Evolutionary conservation across 352 stramenopile genomes (phyloP), one percentile per base, ranked within the genome.

Genomic region (Phytophthora megakarya): DNA sequence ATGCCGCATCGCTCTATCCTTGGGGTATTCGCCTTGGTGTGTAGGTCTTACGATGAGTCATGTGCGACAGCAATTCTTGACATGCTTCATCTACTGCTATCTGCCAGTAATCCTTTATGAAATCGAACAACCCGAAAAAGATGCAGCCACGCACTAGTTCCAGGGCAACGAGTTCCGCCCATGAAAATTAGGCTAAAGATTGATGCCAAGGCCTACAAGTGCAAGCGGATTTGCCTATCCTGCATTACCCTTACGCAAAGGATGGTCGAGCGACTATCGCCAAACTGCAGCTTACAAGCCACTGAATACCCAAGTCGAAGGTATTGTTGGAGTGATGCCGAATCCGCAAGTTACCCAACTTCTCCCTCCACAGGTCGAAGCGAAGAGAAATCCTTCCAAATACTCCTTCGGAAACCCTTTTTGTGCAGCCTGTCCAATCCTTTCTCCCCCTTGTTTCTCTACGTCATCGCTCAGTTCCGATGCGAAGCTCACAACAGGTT

Each of bases 21-120:
- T 76, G 73, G 1, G 58, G 55, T n/a, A 74, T 63, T 11, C 61
- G 40, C 12, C 37, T 56, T 10, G 60, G 52, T 18, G 58, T 81
- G 37, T 65, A 78, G 1, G 71, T 40, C 7, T 54, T 59, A 1
- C 39, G 28, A 23, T 75, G 45, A 4, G 67, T 71, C 67, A 76
- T 71, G 43, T 70, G 73, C 0, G 35, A 65, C 18, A 75, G 35
- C 9, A 68, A 23, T 11, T 66, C 59, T 38, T 72, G 61, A 19
- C 62, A 71, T 5, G 55, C 28, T 16, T 64, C 26, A 28, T 60
- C 55, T 0, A 72, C 8, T 11, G 54, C 43, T 12, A 74, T 39
- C 40, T 76, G 58, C 59, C 64, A 71, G 18, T 65, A 70, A 12
- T 60, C 51, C 19, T 49, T 56, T 2, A 51, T 64, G 12, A 56